Conservation (phyloP, 371 early-diverging fungal genomes). For the Mortierella sp. region DNA sequence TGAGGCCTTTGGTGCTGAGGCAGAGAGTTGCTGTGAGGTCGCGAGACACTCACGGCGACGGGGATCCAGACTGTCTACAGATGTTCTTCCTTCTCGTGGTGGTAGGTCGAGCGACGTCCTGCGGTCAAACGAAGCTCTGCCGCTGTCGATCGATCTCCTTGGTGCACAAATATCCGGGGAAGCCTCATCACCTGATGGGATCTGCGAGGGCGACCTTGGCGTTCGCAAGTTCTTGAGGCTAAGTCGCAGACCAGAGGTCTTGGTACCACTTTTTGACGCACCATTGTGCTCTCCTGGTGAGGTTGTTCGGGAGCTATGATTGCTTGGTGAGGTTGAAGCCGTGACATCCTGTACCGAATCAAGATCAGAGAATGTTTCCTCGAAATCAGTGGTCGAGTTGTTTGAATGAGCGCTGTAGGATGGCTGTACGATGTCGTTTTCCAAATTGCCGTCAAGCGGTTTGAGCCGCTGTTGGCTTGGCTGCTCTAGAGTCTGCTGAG, state of each 20-base stretch:
- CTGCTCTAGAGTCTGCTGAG: conserved; percentile 15
- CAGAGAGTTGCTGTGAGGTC: conserved; percentile 21
- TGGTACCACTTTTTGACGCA: conserved; percentile 15
- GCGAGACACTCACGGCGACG: conserved; percentile 32
- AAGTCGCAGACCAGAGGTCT: conserved; percentile 32
- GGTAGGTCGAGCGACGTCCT: conserved; percentile 21
- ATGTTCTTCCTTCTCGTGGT: conserved; percentile 24
- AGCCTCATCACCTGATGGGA: conserved; percentile 19
- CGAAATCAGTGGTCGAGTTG: conserved; percentile 42
- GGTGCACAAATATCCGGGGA: conserved; percentile 16
- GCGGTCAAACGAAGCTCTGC: conserved; percentile 8
- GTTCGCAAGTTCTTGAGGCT: conserved; percentile 40
- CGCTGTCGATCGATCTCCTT: conserved; percentile 26
- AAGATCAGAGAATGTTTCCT: conserved; percentile 44
- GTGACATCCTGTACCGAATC: conserved; percentile 33
- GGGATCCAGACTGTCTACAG: conserved; percentile 29
- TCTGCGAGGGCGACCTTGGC: conserved; percentile 15
- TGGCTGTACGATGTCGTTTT: conserved; percentile 9
- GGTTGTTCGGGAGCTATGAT: conserved; percentile 42
- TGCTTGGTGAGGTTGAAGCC: conserved; percentile 25
- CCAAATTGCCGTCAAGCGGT: neutral
- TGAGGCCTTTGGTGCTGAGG: conserved; percentile 39
- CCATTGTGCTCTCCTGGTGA: conserved; percentile 24
- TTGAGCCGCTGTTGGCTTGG: conserved; percentile 11
- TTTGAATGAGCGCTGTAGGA: conserved; percentile 44